A percentile compares a stretch with the other conserved stretches of the same genome.
These are phyloP conservation scores for Neurospora intermedia DNA, from an alignment of 495 filamentous ascomycete genomes.

Conservation along the genomic window DNA sequence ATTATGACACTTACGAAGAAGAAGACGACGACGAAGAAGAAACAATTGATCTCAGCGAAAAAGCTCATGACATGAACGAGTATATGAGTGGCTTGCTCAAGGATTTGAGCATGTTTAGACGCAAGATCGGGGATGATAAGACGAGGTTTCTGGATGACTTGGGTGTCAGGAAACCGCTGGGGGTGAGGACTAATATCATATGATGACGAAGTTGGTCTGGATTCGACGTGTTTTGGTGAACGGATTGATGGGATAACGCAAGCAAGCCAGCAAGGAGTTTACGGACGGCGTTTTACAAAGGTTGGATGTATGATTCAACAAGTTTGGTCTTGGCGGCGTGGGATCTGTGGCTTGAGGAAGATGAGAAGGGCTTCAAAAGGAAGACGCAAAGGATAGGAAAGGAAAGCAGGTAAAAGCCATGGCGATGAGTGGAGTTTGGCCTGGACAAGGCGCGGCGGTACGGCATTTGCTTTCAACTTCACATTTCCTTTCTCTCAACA, in stretches of 20 bases:
- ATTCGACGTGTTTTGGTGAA: not conserved
- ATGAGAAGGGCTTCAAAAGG: not conserved
- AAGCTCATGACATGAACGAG: conserved; percentile 52
- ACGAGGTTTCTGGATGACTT: conserved; percentile 34
- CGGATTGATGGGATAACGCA: too few species aligned
- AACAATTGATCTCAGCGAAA: conserved; percentile 3
- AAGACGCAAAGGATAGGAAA: not conserved
- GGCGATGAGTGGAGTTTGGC: not conserved
- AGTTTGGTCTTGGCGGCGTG: not conserved
- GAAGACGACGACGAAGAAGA: conserved; percentile 14
- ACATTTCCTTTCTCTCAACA: not conserved
- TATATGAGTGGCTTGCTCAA: conserved; percentile 61
- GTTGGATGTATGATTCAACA: not conserved
- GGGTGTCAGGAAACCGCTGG: conserved; percentile 17
- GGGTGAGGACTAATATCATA: conserved; percentile 14
- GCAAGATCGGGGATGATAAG: conserved; percentile 73
- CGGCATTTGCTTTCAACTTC: not conserved
- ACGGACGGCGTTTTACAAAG: not conserved
- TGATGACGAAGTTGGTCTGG: conserved; percentile 4
- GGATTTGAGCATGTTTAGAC: conserved; percentile 70
- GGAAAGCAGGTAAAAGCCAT: not conserved
- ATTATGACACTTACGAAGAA: conserved; percentile 14
- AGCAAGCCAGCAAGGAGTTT: not conserved
- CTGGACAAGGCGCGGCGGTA: not conserved
- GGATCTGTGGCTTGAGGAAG: not conserved